Evolutionary conservation across 202 grass and related monocot genomes (phyloP), one percentile per base, ranked within the genome.

Genomic region (Brachypodium distachyon): DNA sequence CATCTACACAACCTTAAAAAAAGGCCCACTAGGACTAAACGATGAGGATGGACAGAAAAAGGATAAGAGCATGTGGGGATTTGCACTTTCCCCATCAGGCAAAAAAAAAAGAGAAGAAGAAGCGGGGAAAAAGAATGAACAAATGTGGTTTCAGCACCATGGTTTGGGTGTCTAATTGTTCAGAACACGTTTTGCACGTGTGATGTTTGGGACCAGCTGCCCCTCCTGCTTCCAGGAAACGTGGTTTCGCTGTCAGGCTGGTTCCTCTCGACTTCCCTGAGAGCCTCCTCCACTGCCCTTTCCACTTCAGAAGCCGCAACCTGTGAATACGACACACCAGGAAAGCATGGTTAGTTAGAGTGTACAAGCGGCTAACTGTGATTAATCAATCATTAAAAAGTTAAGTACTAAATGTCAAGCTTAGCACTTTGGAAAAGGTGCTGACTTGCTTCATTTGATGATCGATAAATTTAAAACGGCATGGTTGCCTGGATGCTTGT

Each of bases 241-340:
- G 53, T 54, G 61, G 6, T 48, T 18, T 65, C 70, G 65, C 77
- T 54, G 43, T 68, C 48, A n/a, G 70, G 53, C 47, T 81, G 71
- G 4, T 92, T 88, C 76, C 27, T 81, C 80, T 88, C 87, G 3
- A 67, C 82, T 83, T 90, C 78, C 28, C 74, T 59, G 32, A 96
- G 83, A 6, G 89, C 87, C 57, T 67, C 82, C 69, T 96, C 87
- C 40, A 96, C 81, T 22, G 81, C 81, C 53, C 38, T 88, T 10
- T 96, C 93, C 2, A 96, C 87, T 9, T 92, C 93, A 5, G 13
- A 67, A 29, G 82, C 76, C 79, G 89, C 84, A 31, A 96, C 79
- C 93, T 96, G 54, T 54, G 66, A 52, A 86, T 8, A 41, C 12
- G 23, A 43, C 8, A 28, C 72, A 3, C 10, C 12, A 9, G 48